Evolutionary conservation across 768 basidiomycete species (phyloP).

Genomic region (Ramaria sp.): DNA sequence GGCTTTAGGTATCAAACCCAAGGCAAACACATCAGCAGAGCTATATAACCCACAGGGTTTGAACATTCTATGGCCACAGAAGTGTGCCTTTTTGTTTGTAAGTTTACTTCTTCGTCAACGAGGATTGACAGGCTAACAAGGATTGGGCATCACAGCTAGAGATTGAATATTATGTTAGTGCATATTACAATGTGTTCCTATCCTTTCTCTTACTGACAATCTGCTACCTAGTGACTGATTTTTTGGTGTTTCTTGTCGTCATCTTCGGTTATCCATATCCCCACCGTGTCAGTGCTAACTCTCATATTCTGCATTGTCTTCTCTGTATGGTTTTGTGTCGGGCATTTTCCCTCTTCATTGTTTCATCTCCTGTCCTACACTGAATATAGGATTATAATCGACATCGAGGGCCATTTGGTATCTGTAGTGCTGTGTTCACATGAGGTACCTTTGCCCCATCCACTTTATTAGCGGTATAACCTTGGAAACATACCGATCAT

Average conservation of each 20-base stretch:
- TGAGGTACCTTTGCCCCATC: too few species aligned
- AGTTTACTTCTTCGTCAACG: constrained; percentile 25
- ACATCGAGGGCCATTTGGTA: too few species aligned
- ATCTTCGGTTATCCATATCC: background rate
- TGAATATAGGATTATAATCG: too few species aligned
- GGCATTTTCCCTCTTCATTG: too few species aligned
- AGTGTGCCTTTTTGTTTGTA: constrained; percentile 86
- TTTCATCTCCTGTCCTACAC: too few species aligned
- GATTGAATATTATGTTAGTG: constrained; percentile 85
- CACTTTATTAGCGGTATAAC: too few species aligned
- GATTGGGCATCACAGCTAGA: constrained; percentile 51
- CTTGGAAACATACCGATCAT: too few species aligned
- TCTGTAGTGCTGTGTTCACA: too few species aligned
- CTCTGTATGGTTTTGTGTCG: background rate
- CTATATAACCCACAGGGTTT: constrained; percentile 81
- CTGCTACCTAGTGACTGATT: background rate
- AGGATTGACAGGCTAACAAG: constrained; percentile 2
- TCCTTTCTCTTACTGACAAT: background rate
- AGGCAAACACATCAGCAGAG: too few species aligned
- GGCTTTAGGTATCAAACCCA: too few species aligned
- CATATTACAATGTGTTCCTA: background rate
- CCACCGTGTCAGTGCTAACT: background rate
- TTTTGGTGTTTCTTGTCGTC: background rate
- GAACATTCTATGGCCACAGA: constrained; percentile 76
- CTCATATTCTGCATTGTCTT: background rate